Evolutionary conservation across 495 filamentous ascomycete genomes (phyloP).

Genomic region (Melanomma pulvis-pyrius): DNA sequence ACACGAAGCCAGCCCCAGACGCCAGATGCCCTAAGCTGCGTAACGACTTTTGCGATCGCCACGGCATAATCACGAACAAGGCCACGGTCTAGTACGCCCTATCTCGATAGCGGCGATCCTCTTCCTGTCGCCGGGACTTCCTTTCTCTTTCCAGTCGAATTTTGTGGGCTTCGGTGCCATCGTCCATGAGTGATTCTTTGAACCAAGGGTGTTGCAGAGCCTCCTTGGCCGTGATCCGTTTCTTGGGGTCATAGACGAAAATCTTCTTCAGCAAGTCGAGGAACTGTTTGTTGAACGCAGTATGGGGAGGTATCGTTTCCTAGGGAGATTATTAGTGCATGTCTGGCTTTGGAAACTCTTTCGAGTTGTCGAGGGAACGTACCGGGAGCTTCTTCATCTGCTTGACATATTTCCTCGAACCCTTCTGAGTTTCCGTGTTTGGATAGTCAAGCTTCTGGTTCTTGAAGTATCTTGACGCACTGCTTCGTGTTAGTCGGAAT

Average conservation of each 20-base stretch:
- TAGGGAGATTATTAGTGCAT: conserved; percentile 46
- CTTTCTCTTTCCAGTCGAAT: conserved; percentile 32
- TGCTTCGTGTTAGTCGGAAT: conserved; percentile 38
- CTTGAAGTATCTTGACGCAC: conserved; percentile 73
- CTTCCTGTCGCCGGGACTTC: conserved; percentile 28
- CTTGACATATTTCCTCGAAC: conserved; percentile 88
- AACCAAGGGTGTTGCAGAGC: conserved; percentile 96
- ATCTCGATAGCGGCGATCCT: conserved; percentile 14
- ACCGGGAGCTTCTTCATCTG: conserved; percentile 90
- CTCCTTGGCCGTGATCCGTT: conserved; percentile 87
- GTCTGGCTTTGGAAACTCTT: not conserved
- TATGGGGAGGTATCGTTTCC: conserved; percentile 86
- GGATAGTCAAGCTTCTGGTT: conserved; percentile 85
- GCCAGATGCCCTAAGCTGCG: not conserved
- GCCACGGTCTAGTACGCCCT: conserved; percentile 4
- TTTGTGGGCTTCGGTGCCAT: conserved; percentile 81
- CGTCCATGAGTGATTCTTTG: conserved; percentile 77
- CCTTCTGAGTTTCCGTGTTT: conserved; percentile 79
- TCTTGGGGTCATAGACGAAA: conserved; percentile 91
- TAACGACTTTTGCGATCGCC: conserved; percentile 1
- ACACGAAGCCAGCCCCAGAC: conserved; percentile 3
- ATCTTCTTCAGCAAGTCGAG: conserved; percentile 86
- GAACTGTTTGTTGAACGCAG: conserved; percentile 78
- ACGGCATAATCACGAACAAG: not conserved
- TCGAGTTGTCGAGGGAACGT: conserved; percentile 44